A percentile compares a stretch with the other conserved stretches of the same genome.
These are phyloP conservation scores for Cercophora sp. DNA, from an alignment of 495 filamentous ascomycete species.

Conservation along the genomic window DNA sequence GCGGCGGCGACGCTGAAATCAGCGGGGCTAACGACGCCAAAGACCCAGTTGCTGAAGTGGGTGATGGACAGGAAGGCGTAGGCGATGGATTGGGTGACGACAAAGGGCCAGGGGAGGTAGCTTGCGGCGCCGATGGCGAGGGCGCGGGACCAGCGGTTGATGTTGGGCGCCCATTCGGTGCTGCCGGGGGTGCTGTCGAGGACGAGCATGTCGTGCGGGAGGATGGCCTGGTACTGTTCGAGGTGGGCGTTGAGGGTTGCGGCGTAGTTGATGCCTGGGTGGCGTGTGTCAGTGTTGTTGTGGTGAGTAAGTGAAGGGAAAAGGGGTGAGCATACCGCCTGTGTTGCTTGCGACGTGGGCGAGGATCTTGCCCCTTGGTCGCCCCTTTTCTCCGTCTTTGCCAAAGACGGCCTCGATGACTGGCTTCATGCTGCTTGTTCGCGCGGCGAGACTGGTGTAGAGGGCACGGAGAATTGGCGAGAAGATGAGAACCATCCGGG, in stretches of 20 bases:
- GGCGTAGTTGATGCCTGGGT: slow-evolving; percentile 45
- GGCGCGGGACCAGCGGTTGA: slow-evolving; percentile 47
- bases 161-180: slow-evolving; percentile 43
- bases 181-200: slow-evolving; percentile 52
- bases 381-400: not conserved
- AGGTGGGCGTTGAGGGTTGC: slow-evolving; percentile 47
- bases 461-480: slow-evolving; percentile 44
- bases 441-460: slow-evolving; percentile 37
- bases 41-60: slow-evolving; percentile 25
- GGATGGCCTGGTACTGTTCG: slow-evolving; percentile 19
- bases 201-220: slow-evolving; percentile 46
- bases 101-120: slow-evolving; percentile 41
- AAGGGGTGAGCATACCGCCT: no score
- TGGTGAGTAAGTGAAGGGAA: no score
- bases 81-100: slow-evolving; percentile 39
- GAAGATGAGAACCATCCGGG: slow-evolving; percentile 46
- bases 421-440: slow-evolving; percentile 46
- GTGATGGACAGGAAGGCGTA: slow-evolving; percentile 31
- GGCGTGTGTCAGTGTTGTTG: no score
- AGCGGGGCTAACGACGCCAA: slow-evolving; percentile 34
- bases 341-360: slow-evolving; percentile 52
- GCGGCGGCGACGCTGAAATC: slow-evolving; percentile 33
- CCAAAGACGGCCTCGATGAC: slow-evolving; percentile 35
- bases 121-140: slow-evolving; percentile 47
- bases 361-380: slow-evolving; percentile 29